phyloP scores from a whole-genome alignment of 805 yeast species.

The Ogataea paradorogensis region DNA sequence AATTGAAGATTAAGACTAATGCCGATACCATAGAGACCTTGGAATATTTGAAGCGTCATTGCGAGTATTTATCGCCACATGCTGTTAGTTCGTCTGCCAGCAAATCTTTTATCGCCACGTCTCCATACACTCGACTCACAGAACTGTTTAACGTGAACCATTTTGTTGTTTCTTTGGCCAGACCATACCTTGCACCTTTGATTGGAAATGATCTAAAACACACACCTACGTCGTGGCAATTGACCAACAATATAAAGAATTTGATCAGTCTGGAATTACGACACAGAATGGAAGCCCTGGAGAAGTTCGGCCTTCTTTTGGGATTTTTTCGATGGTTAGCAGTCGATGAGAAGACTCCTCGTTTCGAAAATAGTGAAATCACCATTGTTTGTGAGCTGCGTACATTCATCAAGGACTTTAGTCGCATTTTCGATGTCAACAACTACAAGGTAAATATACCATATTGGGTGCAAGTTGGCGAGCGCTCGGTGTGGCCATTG shows the following conservation, averaged over 20 bases:
- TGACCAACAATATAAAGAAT: conserved; percentile 38
- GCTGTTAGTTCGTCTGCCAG: conserved; percentile 35
- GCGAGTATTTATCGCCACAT: conserved; percentile 42
- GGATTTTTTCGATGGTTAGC: conserved; percentile 70
- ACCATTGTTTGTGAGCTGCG: conserved; percentile 87
- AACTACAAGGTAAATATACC: conserved; percentile 69
- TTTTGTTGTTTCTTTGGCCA: conserved; percentile 83
- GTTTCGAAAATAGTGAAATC: conserved; percentile 70
- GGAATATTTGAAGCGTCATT: conserved; percentile 31
- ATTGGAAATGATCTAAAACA: conserved; percentile 81
- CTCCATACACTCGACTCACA: conserved; percentile 84
- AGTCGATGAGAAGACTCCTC: conserved; percentile 84
- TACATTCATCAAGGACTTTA: conserved; percentile 65
- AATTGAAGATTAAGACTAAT: conserved; percentile 54
- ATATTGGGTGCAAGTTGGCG: conserved; percentile 90
- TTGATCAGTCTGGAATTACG: conserved; percentile 74
- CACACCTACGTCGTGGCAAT: conserved; percentile 38
- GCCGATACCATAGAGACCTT: conserved; percentile 45
- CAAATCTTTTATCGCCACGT: conserved; percentile 30
- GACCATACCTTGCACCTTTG: conserved; percentile 91
- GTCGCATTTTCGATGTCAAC: conserved; percentile 75
- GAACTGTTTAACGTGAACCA: conserved; percentile 95
- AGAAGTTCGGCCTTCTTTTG: conserved; percentile 72
- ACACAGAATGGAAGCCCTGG: conserved; percentile 78
- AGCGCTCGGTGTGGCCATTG: conserved; percentile 89